Conservation (phyloP, 208 protist species). For the Sergeia podlipaevii region DNA sequence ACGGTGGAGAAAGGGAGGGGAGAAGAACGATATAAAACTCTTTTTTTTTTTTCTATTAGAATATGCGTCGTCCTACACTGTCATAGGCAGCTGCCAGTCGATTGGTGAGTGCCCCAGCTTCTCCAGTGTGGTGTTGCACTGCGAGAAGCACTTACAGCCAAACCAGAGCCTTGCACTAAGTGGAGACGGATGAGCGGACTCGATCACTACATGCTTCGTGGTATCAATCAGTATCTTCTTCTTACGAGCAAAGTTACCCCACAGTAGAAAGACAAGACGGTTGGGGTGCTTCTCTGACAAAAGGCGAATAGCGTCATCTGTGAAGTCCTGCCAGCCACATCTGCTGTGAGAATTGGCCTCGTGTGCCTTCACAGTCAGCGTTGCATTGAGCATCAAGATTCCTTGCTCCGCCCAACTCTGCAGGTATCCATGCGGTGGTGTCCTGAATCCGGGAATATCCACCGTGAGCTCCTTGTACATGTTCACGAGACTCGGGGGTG, state of each 20-base stretch:
- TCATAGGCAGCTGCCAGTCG: slow-evolving; percentile 68
- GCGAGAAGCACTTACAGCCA: slow-evolving; percentile 81
- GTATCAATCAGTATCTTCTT: slow-evolving; percentile 86
- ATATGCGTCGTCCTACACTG: not conserved
- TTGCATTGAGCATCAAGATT: slow-evolving; percentile 96
- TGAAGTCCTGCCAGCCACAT: slow-evolving; percentile 95
- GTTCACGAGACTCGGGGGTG: slow-evolving; percentile 91
- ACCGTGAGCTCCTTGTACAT: slow-evolving; percentile 95
- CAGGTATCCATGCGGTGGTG: slow-evolving; percentile 92
- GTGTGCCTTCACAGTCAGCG: slow-evolving; percentile 92
- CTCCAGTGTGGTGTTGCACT: slow-evolving; percentile 72
- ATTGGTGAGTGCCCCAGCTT: slow-evolving; percentile 66
- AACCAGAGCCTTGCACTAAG: slow-evolving; percentile 74
- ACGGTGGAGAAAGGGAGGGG: too few relatives aligned
- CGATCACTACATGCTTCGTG: slow-evolving; percentile 86
- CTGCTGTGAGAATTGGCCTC: slow-evolving; percentile 93
- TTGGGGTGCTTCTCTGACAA: slow-evolving; percentile 63
- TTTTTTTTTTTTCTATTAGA: not conserved
- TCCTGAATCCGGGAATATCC: slow-evolving; percentile 82
- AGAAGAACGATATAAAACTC: too few relatives aligned
- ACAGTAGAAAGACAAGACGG: slow-evolving; percentile 94
- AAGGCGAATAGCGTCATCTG: slow-evolving; percentile 89
- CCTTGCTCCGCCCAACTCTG: slow-evolving; percentile 96
- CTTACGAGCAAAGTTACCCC: slow-evolving; percentile 92
- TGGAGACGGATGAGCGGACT: slow-evolving; percentile 86